A percentile compares a stretch with the other conserved stretches of the same genome.
phyloP scores from a whole-genome alignment of 2,329 filamentous ascomycete genomes.

The Pseudocercospora pini-densiflorae region DNA sequence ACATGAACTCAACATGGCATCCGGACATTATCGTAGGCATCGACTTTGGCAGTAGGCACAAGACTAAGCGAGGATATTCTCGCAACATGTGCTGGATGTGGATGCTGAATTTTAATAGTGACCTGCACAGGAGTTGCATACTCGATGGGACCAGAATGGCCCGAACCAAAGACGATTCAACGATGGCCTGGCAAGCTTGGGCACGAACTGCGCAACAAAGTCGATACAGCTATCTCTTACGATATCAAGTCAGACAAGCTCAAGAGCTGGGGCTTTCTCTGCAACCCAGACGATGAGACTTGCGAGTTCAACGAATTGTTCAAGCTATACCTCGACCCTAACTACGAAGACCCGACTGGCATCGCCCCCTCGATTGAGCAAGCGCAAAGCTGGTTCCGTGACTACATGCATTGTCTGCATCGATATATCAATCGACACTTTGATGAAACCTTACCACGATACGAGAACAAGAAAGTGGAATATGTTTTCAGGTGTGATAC shows the following conservation, averaged over 20 bases:
- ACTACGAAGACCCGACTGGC: conserved; percentile 13
- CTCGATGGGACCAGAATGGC: conserved; percentile 25
- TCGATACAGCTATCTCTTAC: conserved; percentile 27
- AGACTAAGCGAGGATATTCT: background rate
- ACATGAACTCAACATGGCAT: background rate
- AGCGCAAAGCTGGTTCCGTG: conserved; percentile 22
- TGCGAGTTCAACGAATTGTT: conserved; percentile 25
- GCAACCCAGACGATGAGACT: conserved; percentile 18
- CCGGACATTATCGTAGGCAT: background rate
- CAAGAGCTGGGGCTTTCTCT: conserved; percentile 29
- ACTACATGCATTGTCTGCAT: conserved; percentile 23
- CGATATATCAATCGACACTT: conserved; percentile 15
- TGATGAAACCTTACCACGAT: conserved; percentile 12
- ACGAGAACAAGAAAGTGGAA: conserved; percentile 15
- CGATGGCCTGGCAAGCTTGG: conserved; percentile 28
- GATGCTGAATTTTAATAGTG: background rate
- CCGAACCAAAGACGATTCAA: conserved; percentile 25
- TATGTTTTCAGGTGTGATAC: conserved; percentile 8
- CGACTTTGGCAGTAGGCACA: background rate
- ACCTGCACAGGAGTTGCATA: conserved; percentile 25
- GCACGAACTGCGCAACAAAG: conserved; percentile 28
- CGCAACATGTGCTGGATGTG: too few relatives aligned
- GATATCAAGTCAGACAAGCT: background rate
- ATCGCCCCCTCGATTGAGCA: conserved; percentile 12
- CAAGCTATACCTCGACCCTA: conserved; percentile 31